phyloP scores from a whole-genome alignment of 2,329 filamentous ascomycete species.

The Colletotrichum spaethianum region DNA sequence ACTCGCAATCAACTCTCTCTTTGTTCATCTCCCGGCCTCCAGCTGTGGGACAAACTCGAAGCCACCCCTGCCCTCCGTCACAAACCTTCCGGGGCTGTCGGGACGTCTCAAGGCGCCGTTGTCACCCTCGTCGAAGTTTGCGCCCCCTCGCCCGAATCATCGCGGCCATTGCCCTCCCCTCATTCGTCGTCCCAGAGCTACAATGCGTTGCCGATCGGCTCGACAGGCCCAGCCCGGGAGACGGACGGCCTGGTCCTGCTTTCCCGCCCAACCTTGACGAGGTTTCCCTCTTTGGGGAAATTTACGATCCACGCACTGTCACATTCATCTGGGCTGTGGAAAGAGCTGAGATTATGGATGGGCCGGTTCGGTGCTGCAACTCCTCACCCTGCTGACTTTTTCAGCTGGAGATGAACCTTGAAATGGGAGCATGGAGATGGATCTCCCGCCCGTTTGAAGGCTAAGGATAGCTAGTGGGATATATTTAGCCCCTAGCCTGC shows the following conservation, averaged over 20 bases:
- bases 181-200: conserved; percentile 5
- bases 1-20: neutral
- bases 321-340: conserved; percentile 1
- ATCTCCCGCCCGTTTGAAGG: neutral
- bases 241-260: conserved; percentile 7
- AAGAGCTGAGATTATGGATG: neutral
- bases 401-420: neutral
- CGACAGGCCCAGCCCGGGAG: conserved; percentile 11
- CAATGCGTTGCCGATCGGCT: neutral
- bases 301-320: conserved; percentile 5
- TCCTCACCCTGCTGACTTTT: neutral
- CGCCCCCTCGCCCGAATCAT: conserved; percentile 15
- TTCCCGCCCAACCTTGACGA: conserved; percentile 34
- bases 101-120: neutral
- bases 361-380: conserved; percentile 17
- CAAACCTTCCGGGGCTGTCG: conserved; percentile 12
- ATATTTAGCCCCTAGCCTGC: neutral
- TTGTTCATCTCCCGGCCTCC: neutral
- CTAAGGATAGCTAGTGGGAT: neutral
- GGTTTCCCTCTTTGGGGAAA: conserved; percentile 7
- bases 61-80: conserved; percentile 3
- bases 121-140: neutral
- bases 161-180: neutral
- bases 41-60: neutral
- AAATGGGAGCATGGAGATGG: neutral